Base-by-base conservation (phyloP, 306 rosid species). In the Phaseolus lunatus region DNA sequence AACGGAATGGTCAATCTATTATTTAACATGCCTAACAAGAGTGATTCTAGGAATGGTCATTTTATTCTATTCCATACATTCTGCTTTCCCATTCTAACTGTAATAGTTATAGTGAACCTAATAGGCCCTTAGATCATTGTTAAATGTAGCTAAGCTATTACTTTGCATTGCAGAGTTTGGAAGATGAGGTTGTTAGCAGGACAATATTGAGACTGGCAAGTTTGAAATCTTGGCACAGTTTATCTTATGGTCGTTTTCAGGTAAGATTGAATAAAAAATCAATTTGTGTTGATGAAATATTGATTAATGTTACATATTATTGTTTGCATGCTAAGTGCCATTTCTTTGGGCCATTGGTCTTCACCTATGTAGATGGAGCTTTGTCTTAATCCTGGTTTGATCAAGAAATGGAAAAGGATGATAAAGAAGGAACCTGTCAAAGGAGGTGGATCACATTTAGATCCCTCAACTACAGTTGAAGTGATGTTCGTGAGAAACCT, bases 231-330 rank as follows among this genome's bases (percentile, higher is more conserved):
- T 95, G 97, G 99, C 86, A 89, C 82, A 87, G 97, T 83, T 86
- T 95, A 84, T 92, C 97, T 56, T 89, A 89, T 79, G 99, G 97
- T 72, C 95, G 97, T 62, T 95, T 95, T 87, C 99, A 92, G 97
- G 99, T 95, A 84, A 73, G 80, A 77, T 52, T 13, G 47, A 44
- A 33, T 24, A 2, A 33, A 20, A 63, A 52, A 44, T 57, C 1
- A 44, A 44, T n/a, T 64, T 72, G 7, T 49, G 39, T 53, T 61
- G 49, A 43, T 59, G 47, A 18, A 61, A 61, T 67, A 69, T 79
- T 18, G 69, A 26, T 59, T 57, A 41, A 31, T 73, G 16, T 77
- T 76, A 49, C 63, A 72, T 65, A 68, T 33, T 68, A 26, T 82
- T 45, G 9, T 58, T 49, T 75, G 26, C n/a, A 29, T 57, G 73